Base-by-base conservation (phyloP, 164 flowering plant species). In the Magnolia changhungtana region DNA sequence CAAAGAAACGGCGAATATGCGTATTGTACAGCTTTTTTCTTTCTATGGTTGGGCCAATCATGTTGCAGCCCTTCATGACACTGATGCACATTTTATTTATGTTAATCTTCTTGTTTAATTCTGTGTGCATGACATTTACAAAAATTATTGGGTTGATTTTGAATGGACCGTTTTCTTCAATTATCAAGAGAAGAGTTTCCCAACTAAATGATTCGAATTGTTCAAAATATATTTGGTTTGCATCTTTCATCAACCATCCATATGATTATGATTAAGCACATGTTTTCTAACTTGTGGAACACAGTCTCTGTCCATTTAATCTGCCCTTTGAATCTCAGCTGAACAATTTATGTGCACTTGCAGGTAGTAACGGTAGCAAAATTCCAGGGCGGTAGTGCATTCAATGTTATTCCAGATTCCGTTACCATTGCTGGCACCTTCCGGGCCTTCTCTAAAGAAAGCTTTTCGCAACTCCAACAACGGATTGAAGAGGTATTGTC, bases 361-460 rank as follows among this genome's bases (percentile, higher is more conserved):
- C 85, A 87, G 90, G 88, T 87, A 24, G 87, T 87, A 49, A 87
- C 87, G 7, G 88, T 87, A 29, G 88, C 83, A 14, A 85, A 84
- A 58, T 81, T 87, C 77, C 85, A 84, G 80, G 90, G 90, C 63
- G 90, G 90, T 18, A 84, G 79, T 51, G 85, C 90, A 71, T 84
- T 87, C 66, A 87, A 87, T 75, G 90, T 86, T n/a, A 85, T 87
- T 74, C 90, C 88, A 11, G 90, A 87, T 78, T 86, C 84, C 59
- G 90, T 87, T 63, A 83, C 86, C 8, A 87, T 87, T 68, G 90
- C 87, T 24, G 90, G 90, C 75, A 85, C 88, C 11, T 87, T 85
- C 75, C 82, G 90, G 52, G 87, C 90, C 59, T 83, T 87, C 72
- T 79, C 87, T 16, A 79, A 72, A 69, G 75, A 80, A 64, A 80